Conservation (phyloP, 73 alveolate species). For the Symbiodinium natans region DNA sequence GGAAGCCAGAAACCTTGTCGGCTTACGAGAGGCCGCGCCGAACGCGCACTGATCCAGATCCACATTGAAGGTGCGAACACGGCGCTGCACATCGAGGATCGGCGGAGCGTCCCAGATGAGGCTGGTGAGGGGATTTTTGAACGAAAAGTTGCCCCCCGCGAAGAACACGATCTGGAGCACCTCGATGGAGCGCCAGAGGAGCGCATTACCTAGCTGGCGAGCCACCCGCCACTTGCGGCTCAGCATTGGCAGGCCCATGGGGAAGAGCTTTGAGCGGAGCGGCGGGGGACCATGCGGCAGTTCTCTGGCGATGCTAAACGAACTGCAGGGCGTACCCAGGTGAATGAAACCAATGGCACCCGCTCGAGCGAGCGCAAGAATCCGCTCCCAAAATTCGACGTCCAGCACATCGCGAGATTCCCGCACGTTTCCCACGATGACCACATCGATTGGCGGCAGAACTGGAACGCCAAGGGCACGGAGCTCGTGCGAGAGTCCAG, state of each 20-base stretch:
- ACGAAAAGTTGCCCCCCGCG: not conserved
- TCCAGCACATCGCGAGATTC: not conserved
- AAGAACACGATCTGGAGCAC: not conserved
- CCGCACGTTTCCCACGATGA: not conserved
- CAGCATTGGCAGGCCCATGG: not conserved
- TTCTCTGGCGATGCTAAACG: constrained; percentile 7
- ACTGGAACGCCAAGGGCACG: no score
- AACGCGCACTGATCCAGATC: constrained; percentile 49
- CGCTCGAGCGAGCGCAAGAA: not conserved
- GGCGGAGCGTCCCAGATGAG: constrained; percentile 4
- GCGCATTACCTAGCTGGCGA: not conserved
- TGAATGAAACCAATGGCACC: not conserved
- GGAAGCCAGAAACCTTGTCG: not conserved
- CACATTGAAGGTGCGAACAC: not conserved
- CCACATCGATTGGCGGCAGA: constrained; percentile 17
- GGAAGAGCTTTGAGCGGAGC: not conserved
- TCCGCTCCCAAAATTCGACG: not conserved
- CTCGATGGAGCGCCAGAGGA: not conserved
- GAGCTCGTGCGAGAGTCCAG: no score
- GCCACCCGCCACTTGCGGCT: not conserved
- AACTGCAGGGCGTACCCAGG: constrained; percentile 36
- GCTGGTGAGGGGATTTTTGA: constrained; percentile 18
- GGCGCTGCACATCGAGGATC: not conserved
- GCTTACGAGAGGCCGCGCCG: constrained; percentile 4
- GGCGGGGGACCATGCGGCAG: constrained; percentile 40